Conservation (phyloP, 208 protist species). For the Acanthamoeba triangularis region DNA sequence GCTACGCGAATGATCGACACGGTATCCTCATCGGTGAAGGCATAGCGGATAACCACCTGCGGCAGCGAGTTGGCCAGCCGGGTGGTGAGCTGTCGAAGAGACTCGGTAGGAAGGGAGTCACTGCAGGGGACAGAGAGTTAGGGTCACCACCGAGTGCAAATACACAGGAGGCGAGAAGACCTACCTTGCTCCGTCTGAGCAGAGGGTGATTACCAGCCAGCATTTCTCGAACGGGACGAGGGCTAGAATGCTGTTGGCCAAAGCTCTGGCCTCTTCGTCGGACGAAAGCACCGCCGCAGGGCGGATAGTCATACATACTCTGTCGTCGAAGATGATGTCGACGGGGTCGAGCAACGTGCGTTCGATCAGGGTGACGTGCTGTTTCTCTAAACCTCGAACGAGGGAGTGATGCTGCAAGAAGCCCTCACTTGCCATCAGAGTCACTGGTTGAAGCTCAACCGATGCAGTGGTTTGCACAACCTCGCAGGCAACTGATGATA, state of each 20-base stretch:
- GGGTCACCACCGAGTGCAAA: not conserved
- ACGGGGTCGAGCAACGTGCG: not conserved
- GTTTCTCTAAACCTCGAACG: not conserved
- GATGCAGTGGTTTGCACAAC: not conserved
- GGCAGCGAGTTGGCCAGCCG: not conserved
- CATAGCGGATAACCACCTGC: not conserved
- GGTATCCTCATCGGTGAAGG: not conserved
- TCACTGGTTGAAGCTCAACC: not conserved
- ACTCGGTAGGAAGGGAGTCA: not conserved
- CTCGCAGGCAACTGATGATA: not conserved
- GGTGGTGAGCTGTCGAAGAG: not conserved
- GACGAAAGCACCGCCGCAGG: not conserved
- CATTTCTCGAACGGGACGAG: not conserved
- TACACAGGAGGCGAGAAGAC: not conserved
- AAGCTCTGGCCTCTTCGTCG: not conserved
- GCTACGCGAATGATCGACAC: not conserved
- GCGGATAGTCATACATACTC: conserved; percentile 9
- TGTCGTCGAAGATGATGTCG: conserved; percentile 16
- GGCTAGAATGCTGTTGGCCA: not conserved
- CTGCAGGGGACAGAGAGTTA: not conserved
- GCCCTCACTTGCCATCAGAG: not conserved
- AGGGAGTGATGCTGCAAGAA: not conserved
- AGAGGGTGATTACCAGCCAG: not conserved
- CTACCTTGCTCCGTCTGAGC: not conserved
- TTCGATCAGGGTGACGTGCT: conserved; percentile 29